phyloP scores from a whole-genome alignment of 2,329 filamentous ascomycete species.

The Pezizomycotina sp. region DNA sequence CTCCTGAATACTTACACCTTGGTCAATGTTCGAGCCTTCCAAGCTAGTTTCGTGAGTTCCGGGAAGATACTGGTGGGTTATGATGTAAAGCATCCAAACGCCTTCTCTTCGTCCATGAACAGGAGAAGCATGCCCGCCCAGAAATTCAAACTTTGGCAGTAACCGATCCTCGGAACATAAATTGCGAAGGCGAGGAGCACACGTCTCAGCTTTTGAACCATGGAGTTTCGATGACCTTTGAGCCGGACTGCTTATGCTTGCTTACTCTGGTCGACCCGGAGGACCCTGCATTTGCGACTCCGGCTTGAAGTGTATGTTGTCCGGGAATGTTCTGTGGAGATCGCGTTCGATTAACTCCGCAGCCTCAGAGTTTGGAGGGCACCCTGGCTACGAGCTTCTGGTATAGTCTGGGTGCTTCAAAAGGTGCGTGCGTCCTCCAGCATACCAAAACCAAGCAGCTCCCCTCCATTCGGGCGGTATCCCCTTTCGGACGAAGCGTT shows the following conservation, averaged over 20 bases:
- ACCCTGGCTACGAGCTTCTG: slow-evolving; percentile 47
- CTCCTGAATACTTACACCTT: slow-evolving; percentile 41
- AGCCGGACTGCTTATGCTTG: slow-evolving; percentile 27
- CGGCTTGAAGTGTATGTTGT: slow-evolving; percentile 81
- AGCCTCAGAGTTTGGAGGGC: slow-evolving; percentile 56
- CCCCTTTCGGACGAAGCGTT: slow-evolving; percentile 64
- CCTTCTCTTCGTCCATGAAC: slow-evolving; percentile 81
- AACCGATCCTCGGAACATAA: slow-evolving; percentile 80
- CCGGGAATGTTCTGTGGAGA: slow-evolving; percentile 81
- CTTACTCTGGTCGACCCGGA: slow-evolving; percentile 27
- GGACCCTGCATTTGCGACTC: slow-evolving; percentile 29
- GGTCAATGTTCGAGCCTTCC: slow-evolving; percentile 82
- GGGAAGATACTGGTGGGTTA: slow-evolving; percentile 73
- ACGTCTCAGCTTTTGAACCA: slow-evolving; percentile 65
- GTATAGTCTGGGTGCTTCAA: slow-evolving; percentile 65
- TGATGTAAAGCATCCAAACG: slow-evolving; percentile 88
- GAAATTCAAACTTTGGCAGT: slow-evolving; percentile 93
- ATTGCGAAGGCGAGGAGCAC: slow-evolving; percentile 81
- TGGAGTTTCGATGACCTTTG: slow-evolving; percentile 47
- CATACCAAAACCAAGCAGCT: slow-evolving; percentile 95
- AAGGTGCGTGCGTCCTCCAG: slow-evolving; percentile 65
- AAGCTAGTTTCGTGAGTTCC: slow-evolving; percentile 83
- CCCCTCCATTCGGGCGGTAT: slow-evolving; percentile 88
- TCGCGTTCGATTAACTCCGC: slow-evolving; percentile 86
- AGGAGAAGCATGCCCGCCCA: slow-evolving; percentile 75